These are phyloP conservation scores for Cyclocybe cylindracea DNA, from an alignment of 768 basidiomycete genomes.

Conservation along the genomic window DNA sequence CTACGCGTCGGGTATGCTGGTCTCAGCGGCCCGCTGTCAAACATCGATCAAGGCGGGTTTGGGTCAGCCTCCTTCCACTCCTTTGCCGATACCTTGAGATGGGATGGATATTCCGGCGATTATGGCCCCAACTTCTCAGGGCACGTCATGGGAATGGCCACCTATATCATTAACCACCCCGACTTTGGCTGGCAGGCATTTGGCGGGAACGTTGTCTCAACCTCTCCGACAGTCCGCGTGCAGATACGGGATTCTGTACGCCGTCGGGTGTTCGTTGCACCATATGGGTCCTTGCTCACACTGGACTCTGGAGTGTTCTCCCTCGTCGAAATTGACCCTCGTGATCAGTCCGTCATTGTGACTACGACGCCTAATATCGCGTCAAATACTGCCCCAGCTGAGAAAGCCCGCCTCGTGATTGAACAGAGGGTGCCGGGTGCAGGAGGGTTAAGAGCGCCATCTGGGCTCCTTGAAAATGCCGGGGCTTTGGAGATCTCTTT, in stretches of 20 bases:
- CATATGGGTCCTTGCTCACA: conserved; percentile 44
- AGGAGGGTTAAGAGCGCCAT: conserved; percentile 38
- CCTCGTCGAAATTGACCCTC: conserved; percentile 39
- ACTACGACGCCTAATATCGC: conserved; percentile 41
- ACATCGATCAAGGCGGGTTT: conserved; percentile 59
- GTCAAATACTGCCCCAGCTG: conserved; percentile 43
- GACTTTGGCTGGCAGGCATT: conserved; percentile 65
- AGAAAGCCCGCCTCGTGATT: conserved; percentile 45
- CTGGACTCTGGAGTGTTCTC: conserved; percentile 57
- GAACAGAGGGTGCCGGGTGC: conserved; percentile 45
- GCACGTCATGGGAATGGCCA: conserved; percentile 49
- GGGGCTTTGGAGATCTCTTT: conserved; percentile 51
- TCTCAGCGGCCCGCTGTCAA: conserved; percentile 51
- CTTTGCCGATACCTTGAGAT: conserved; percentile 55
- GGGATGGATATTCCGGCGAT: conserved; percentile 61
- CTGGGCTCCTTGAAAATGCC: conserved; percentile 37
- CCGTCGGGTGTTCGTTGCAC: conserved; percentile 52
- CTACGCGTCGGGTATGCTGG: conserved; percentile 56
- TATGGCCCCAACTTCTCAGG: conserved; percentile 63
- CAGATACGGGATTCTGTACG: conserved; percentile 48
- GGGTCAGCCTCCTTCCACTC: conserved; percentile 62
- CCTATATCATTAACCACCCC: conserved; percentile 51
- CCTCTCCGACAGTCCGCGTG: conserved; percentile 42
- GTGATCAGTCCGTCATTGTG: conserved; percentile 35
- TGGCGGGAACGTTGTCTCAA: conserved; percentile 47